Evolutionary conservation across 2,329 filamentous ascomycete species (phyloP), one percentile per base, ranked within the genome.

Genomic region (Colletotrichum horii): DNA sequence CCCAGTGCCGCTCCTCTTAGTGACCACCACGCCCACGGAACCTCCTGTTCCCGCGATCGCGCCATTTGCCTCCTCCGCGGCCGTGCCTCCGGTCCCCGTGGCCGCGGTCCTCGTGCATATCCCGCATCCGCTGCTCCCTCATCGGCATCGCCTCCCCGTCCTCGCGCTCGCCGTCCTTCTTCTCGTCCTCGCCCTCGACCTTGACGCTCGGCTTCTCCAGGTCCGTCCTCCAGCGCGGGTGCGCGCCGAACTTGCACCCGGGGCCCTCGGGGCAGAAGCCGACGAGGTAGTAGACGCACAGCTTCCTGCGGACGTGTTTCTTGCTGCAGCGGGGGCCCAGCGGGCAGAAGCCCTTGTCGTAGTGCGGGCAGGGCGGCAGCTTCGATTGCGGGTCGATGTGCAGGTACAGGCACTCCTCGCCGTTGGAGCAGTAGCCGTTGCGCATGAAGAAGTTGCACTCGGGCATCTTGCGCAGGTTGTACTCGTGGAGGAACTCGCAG

Each of bases 401-500:
- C 62, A 98, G 92, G 84, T 98, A 98, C 7, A 98, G 89, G 82
- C 97, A 99, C 86, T 99, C 97, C 84, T 98, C 96, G 79, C 96
- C 97, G 86, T 98, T 98, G 78, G 94, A 95, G 87, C 97, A 99
- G 84, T 97, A 98, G 71, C 95, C 95, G 82, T 97, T 98, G 76
- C 96, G 92, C 74, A 96, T 93, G 86, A 96, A 98, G 85, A 98
- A 98, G 82, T 98, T 98, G 87, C 97, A 99, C 87, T 98, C 97
- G 77, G 97, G 96, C 95, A 98, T 98, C 85, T 97, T 96, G 78
- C 97, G 93, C 79, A 99, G 91, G 86, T 99, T 98, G 89, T 98
- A 99, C 86, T 98, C 97, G 89, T 99, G 97, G 65, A 98, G 89
- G 82, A 98, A 99, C 88, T 99, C 97, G 92, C 97, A 99, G 79